phyloP scores from a whole-genome alignment of 2,329 filamentous ascomycete genomes.

The Colletotrichum magnum region DNA sequence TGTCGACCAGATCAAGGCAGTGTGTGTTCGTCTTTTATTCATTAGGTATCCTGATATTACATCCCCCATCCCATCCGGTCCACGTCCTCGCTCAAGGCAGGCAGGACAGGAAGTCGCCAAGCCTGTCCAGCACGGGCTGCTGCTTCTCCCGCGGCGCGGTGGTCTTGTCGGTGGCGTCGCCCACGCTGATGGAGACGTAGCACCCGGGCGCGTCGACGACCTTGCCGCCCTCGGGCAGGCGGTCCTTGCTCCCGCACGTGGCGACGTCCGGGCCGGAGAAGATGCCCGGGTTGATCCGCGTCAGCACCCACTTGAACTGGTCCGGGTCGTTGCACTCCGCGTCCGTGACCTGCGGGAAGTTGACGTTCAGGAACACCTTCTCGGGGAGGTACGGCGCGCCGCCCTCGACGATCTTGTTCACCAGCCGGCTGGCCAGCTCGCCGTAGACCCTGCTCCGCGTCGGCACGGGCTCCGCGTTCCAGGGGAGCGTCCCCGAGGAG shows the following conservation, averaged over 20 bases:
- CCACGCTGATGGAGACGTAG: conserved; percentile 75
- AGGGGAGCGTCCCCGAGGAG: conserved; percentile 64
- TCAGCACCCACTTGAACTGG: conserved; percentile 76
- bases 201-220: conserved; percentile 68
- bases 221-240: conserved; percentile 71
- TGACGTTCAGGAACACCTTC: conserved; percentile 77
- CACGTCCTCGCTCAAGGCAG: conserved; percentile 49
- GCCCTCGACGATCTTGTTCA: conserved; percentile 65
- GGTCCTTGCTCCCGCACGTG: conserved; percentile 64
- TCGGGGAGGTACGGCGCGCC: conserved; percentile 75
- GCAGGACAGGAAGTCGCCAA: conserved; percentile 63
- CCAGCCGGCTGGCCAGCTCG: conserved; percentile 71
- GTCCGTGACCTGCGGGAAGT: conserved; percentile 68
- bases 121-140: conserved; percentile 64
- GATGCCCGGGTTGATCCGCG: conserved; percentile 70
- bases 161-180: conserved; percentile 66
- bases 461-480: conserved; percentile 67
- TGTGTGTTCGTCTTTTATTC: not conserved
- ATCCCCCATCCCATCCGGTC: too few relatives aligned
- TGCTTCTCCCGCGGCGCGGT: conserved; percentile 68
- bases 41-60: not conserved
- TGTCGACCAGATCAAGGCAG: too few relatives aligned
- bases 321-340: conserved; percentile 61
- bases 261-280: conserved; percentile 68
- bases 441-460: conserved; percentile 73